Conservation (phyloP, 352 stramenopile species). For the Phytophthora sojae region DNA sequence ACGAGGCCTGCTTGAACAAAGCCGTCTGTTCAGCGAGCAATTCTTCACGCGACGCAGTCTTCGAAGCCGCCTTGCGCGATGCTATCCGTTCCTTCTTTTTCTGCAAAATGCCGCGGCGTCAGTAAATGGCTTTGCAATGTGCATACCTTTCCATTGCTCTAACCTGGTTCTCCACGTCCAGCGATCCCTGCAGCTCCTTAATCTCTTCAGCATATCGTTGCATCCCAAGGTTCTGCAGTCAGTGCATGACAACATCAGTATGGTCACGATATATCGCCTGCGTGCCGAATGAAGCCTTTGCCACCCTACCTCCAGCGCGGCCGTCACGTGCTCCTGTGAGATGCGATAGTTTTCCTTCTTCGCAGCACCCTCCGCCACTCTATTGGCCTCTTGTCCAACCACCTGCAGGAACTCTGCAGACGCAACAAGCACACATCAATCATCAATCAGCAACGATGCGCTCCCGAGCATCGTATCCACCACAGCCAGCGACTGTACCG, state of each 20-base stretch:
- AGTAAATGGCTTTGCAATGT: neutral
- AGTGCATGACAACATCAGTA: neutral
- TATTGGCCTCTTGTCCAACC: slow-evolving; percentile 61
- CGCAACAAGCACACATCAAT: neutral
- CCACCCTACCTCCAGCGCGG: slow-evolving; percentile 55
- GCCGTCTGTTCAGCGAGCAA: slow-evolving; percentile 76
- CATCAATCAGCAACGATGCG: slow-evolving; percentile 7
- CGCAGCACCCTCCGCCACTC: slow-evolving; percentile 48
- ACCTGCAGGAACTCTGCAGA: slow-evolving; percentile 58
- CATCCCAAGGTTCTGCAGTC: slow-evolving; percentile 47
- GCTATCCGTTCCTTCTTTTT: slow-evolving; percentile 56
- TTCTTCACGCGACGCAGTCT: slow-evolving; percentile 55
- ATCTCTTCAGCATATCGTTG: slow-evolving; percentile 42
- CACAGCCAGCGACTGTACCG: slow-evolving; percentile 31
- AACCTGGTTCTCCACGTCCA: slow-evolving; percentile 42
- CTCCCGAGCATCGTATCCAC: neutral
- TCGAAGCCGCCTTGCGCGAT: slow-evolving; percentile 43
- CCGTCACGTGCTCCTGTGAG: slow-evolving; percentile 58
- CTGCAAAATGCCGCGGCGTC: slow-evolving; percentile 17
- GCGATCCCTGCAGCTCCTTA: slow-evolving; percentile 37
- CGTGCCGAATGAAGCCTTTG: neutral
- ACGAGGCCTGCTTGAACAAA: slow-evolving; percentile 74
- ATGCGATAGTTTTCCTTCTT: slow-evolving; percentile 82
- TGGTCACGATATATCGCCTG: neutral
- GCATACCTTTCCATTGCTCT: neutral